A percentile compares a stretch with the other conserved stretches of the same genome.
Evolutionary conservation across 2,329 filamentous ascomycete genomes (phyloP).

Genomic region (Zymoseptoria crescenta): DNA sequence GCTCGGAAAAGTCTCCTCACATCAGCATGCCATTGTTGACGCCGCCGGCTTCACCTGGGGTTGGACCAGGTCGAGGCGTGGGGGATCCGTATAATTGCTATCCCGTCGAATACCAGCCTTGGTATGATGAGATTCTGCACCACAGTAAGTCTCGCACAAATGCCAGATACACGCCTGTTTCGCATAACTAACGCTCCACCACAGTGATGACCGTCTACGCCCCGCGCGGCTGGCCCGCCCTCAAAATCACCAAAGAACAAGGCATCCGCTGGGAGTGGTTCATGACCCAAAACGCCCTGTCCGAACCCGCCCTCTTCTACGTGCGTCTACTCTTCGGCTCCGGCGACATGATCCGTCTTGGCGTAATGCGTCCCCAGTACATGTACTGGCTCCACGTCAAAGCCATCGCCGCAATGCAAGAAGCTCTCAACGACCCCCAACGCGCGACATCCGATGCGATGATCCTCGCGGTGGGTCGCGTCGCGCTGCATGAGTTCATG

Average conservation of each 20-base stretch:
- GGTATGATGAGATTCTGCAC: constrained; percentile 25
- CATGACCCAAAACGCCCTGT: constrained; percentile 27
- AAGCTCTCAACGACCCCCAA: constrained; percentile 17
- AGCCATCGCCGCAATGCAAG: constrained; percentile 25
- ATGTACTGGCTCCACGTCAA: constrained; percentile 24
- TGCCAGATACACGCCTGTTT: neutral
- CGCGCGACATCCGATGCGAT: constrained; percentile 19
- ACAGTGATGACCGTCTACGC: constrained; percentile 28
- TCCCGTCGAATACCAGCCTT: constrained; percentile 25
- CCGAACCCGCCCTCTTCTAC: constrained; percentile 29
- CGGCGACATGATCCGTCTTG: constrained; percentile 25
- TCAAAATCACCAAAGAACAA: constrained; percentile 25
- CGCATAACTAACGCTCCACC: neutral
- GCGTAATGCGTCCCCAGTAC: constrained; percentile 14
- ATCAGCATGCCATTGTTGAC: constrained; percentile 14
- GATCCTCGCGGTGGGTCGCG: constrained; percentile 27
- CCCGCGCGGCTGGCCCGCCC: constrained; percentile 27
- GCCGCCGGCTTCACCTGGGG: constrained; percentile 12
- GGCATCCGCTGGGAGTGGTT: constrained; percentile 27
- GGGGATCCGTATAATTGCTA: constrained; percentile 28
- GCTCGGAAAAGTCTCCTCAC: constrained; percentile 11
- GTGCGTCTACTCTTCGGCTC: constrained; percentile 28
- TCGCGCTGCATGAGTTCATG: constrained; percentile 29
- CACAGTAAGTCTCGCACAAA: constrained; percentile 17
- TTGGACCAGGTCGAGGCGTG: constrained; percentile 8